Percentiles rank a stretch among this genome's conserved stretches.
phyloP scores from a whole-genome alignment of 2,329 filamentous ascomycete genomes.

The Colletotrichum graminicola region DNA sequence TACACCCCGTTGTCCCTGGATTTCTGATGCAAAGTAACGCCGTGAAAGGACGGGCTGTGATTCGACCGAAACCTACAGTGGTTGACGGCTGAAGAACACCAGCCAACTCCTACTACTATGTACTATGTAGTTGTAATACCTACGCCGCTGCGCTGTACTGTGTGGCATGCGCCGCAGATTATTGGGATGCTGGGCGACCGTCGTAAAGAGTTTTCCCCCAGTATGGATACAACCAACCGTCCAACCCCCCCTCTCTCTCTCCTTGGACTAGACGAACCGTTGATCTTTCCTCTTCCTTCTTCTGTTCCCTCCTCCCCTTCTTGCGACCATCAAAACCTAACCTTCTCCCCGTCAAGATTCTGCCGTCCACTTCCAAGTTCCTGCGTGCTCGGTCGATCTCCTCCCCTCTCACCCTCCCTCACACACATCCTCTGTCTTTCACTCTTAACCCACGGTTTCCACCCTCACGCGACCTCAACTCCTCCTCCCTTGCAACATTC shows the following conservation, averaged over 20 bases:
- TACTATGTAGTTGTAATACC: no score
- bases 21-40: slow-evolving; percentile 30
- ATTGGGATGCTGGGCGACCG: slow-evolving; percentile 4
- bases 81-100: background rate
- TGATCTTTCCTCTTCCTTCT: slow-evolving; percentile 7
- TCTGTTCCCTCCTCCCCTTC: background rate
- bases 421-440: background rate
- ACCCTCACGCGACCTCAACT: slow-evolving; percentile 9
- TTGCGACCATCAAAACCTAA: slow-evolving; percentile 31
- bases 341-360: slow-evolving; percentile 24
- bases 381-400: background rate
- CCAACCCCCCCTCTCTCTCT: background rate
- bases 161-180: slow-evolving; percentile 24
- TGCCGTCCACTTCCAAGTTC: background rate
- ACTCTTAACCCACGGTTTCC: slow-evolving; percentile 11
- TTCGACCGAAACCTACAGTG: slow-evolving; percentile 1
- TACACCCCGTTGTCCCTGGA: slow-evolving; percentile 35
- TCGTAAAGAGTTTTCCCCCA: slow-evolving; percentile 15
- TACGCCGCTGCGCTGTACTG: no score
- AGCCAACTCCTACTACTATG: no score
- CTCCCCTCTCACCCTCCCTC: background rate
- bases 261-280: background rate
- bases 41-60: slow-evolving; percentile 6
- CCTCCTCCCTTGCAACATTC: background rate
- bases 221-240: background rate